phyloP scores from a whole-genome alignment of 768 basidiomycete genomes.

The Amanita phalloides region DNA sequence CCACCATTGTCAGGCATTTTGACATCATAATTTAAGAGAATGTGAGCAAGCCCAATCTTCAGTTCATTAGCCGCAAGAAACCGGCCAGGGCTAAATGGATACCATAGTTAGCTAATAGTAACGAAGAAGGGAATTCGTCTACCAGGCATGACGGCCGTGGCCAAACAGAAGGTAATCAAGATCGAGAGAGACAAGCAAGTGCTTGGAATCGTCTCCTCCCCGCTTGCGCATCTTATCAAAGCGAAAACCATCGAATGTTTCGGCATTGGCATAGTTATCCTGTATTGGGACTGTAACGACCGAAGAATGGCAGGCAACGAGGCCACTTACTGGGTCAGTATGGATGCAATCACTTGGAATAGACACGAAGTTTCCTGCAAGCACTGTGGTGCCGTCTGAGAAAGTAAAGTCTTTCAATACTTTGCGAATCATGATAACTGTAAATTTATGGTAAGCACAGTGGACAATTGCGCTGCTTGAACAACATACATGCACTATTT shows the following conservation, averaged over 20 bases:
- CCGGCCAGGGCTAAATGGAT: constrained; percentile 16
- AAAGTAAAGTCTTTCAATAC: constrained; percentile 27
- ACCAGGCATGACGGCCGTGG: constrained; percentile 14
- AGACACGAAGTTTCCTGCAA: constrained; percentile 14
- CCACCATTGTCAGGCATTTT: constrained; percentile 15
- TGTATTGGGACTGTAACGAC: neutral
- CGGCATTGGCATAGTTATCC: constrained; percentile 23
- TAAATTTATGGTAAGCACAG: neutral
- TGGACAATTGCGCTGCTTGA: neutral
- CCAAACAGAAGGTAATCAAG: constrained; percentile 24
- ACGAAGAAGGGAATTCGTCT: neutral
- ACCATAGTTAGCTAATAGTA: neutral
- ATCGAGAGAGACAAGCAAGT: constrained; percentile 20
- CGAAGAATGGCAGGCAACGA: neutral
- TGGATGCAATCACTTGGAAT: constrained; percentile 8
- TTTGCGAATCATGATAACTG: constrained; percentile 19
- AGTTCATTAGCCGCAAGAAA: constrained; percentile 24
- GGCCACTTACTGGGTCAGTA: constrained; percentile 1
- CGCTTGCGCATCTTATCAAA: constrained; percentile 22
- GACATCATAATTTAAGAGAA: constrained; percentile 23
- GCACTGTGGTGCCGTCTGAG: constrained; percentile 16
- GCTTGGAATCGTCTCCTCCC: constrained; percentile 15
- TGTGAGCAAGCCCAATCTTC: constrained; percentile 20
- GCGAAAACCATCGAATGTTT: constrained; percentile 29
- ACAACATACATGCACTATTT: constrained; percentile 12